A percentile compares a stretch with the other conserved stretches of the same genome.
These are phyloP conservation scores for Pyronema omphalodes DNA, from an alignment of 495 filamentous ascomycete species.

Conservation along the genomic window DNA sequence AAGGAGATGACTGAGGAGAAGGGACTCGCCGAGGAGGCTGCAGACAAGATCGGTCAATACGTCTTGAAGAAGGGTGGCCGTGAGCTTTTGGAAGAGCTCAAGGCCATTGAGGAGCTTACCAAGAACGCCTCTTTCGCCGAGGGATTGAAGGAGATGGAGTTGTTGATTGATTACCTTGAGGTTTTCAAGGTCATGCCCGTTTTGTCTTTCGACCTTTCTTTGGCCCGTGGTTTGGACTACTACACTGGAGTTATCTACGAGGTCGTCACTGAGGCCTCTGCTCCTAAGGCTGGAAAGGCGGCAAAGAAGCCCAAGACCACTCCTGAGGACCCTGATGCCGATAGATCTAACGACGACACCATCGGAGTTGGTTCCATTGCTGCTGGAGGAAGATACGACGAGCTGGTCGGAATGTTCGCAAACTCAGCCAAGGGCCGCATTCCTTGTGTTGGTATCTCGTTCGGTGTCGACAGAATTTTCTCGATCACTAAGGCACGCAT, in stretches of 20 bases:
- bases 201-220: slow-evolving; percentile 29
- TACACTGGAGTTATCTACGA: slow-evolving; percentile 93
- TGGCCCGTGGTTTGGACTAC: slow-evolving; percentile 51
- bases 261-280: slow-evolving; percentile 68
- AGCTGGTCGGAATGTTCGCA: slow-evolving; percentile 79
- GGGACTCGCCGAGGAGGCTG: slow-evolving; percentile 50
- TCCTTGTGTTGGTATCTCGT: slow-evolving; percentile 85
- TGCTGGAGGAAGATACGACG: slow-evolving; percentile 83
- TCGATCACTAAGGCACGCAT: slow-evolving; percentile 63
- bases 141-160: slow-evolving; percentile 63
- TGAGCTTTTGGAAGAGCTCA: slow-evolving; percentile 50
- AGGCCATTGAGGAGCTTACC: slow-evolving; percentile 41
- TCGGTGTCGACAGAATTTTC: slow-evolving; percentile 91
- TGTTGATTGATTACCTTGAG: slow-evolving; percentile 67
- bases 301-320: slow-evolving; percentile 38
- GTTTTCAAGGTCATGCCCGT: slow-evolving; percentile 49
- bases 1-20: slow-evolving; percentile 91
- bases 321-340: slow-evolving; percentile 43
- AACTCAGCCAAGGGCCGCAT: slow-evolving; percentile 47
- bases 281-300: slow-evolving; percentile 32
- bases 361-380: slow-evolving; percentile 74
- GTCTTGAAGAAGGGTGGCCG: slow-evolving; percentile 44
- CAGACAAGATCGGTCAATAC: slow-evolving; percentile 73
- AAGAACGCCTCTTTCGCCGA: slow-evolving; percentile 54
- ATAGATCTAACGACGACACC: slow-evolving; percentile 63